Percentiles rank a stretch among this genome's conserved stretches.
These are phyloP conservation scores for Trametes sp. DNA, from an alignment of 1,284 basidiomycete genomes.

Conservation along the genomic window DNA sequence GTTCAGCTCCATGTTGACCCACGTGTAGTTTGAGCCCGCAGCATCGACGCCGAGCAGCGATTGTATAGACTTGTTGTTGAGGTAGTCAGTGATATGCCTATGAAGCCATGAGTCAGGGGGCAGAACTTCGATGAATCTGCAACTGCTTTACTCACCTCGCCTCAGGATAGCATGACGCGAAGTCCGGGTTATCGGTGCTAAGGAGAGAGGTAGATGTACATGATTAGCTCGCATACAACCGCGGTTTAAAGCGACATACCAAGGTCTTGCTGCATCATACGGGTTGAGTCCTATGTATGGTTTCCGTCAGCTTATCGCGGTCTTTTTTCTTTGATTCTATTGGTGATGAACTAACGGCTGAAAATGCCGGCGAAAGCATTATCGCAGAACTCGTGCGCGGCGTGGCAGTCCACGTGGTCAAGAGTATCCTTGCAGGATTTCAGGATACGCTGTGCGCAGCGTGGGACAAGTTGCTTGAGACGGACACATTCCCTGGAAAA, in stretches of 20 bases:
- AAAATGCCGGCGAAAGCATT: constrained; percentile 28
- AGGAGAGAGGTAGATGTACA: not conserved
- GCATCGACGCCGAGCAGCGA: constrained; percentile 65
- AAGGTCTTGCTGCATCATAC: constrained; percentile 24
- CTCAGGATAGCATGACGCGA: constrained; percentile 38
- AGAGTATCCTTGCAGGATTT: constrained; percentile 40
- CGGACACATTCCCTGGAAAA: constrained; percentile 42
- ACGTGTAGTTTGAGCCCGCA: constrained; percentile 54
- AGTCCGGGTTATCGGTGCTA: constrained; percentile 5
- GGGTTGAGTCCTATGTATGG: constrained; percentile 12
- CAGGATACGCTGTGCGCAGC: constrained; percentile 42
- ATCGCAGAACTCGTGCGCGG: constrained; percentile 49
- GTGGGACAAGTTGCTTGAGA: constrained; percentile 49
- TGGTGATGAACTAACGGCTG: too few relatives aligned
- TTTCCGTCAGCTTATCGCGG: not conserved
- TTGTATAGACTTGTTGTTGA: constrained; percentile 62
- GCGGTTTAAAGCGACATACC: constrained; percentile 2
- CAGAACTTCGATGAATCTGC: not conserved
- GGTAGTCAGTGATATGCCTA: constrained; percentile 61
- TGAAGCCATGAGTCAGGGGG: constrained; percentile 4
- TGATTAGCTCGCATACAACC: not conserved
- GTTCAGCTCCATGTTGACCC: constrained; percentile 45
- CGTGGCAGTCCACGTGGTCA: constrained; percentile 50
- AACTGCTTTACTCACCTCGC: constrained; percentile 19
- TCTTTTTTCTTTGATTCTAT: too few relatives aligned